Percentiles rank a stretch among this genome's conserved stretches.
Evolutionary conservation across 805 yeast genomes (phyloP).

Genomic region (Starmera amethionina): DNA sequence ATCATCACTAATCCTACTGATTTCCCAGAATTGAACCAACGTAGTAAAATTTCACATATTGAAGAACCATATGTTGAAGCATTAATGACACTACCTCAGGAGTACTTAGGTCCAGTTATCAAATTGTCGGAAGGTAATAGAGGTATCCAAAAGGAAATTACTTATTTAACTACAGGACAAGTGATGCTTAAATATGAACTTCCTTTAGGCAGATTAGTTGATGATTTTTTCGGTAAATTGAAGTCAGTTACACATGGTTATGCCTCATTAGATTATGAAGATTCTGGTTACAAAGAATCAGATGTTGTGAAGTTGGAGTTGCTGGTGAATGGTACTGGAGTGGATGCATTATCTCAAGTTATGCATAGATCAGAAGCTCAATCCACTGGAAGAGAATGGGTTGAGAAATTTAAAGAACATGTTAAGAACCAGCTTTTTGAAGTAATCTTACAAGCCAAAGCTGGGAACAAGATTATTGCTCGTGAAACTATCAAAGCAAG

Average conservation of each 20-base stretch:
- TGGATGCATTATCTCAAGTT: slow-evolving; percentile 88
- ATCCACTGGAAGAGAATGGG: slow-evolving; percentile 70
- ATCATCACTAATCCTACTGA: slow-evolving; percentile 86
- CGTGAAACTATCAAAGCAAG: slow-evolving; percentile 91
- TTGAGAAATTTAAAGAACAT: slow-evolving; percentile 68
- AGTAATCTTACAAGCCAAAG: slow-evolving; percentile 85
- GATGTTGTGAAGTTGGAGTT: slow-evolving; percentile 83
- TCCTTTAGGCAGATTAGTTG: slow-evolving; percentile 85
- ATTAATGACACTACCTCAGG: slow-evolving; percentile 82
- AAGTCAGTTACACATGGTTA: slow-evolving; percentile 88
- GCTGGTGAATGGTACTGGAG: slow-evolving; percentile 77
- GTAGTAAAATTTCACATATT: slow-evolving; percentile 35
- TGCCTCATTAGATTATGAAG: slow-evolving; percentile 92
- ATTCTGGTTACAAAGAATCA: slow-evolving; percentile 73
- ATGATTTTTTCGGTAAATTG: slow-evolving; percentile 89
- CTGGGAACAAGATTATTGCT: slow-evolving; percentile 72
- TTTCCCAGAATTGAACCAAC: slow-evolving; percentile 55
- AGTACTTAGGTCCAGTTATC: slow-evolving; percentile 81
- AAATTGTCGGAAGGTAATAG: slow-evolving; percentile 76
- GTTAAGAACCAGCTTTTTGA: slow-evolving; percentile 80
- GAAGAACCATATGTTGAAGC: slow-evolving; percentile 90
- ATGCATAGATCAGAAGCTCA: slow-evolving; percentile 77
- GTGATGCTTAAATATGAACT: slow-evolving; percentile 69
- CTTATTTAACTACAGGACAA: slow-evolving; percentile 71
- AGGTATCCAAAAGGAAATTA: slow-evolving; percentile 73